Evolutionary conservation across 2,329 filamentous ascomycete species (phyloP).

Genomic region (Dothidotthia symphoricarpi): DNA sequence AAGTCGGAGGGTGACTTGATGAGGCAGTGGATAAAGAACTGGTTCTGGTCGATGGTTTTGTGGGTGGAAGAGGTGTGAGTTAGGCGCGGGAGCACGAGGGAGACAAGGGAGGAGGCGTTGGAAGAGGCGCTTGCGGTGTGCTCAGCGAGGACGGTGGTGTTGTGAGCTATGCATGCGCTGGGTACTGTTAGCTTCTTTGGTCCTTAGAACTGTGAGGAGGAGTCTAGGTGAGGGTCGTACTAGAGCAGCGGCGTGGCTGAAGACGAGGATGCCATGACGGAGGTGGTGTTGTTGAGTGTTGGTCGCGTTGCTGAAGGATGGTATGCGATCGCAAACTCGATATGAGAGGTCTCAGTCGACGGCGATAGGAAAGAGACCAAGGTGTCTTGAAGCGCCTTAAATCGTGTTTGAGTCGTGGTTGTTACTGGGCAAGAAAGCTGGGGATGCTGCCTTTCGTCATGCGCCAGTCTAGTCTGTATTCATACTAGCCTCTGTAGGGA

Average conservation of each 20-base stretch:
- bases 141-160: constrained; percentile 88
- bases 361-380: constrained; percentile 9
- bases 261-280: constrained; percentile 42
- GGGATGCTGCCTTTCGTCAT: constrained; percentile 14
- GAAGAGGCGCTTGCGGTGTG: constrained; percentile 84
- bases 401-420: neutral
- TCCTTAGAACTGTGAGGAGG: neutral
- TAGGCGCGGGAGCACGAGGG: constrained; percentile 94
- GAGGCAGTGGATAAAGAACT: constrained; percentile 94
- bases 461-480: too few species aligned
- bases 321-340: too few species aligned
- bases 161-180: constrained; percentile 91
- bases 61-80: constrained; percentile 76
- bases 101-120: constrained; percentile 81
- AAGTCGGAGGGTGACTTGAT: constrained; percentile 74
- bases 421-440: constrained; percentile 18
- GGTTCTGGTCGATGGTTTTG: constrained; percentile 89
- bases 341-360: constrained; percentile 1
- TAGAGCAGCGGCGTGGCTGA: constrained; percentile 43
- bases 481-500: constrained; percentile 7
- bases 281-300: constrained; percentile 3
- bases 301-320: constrained; percentile 1
- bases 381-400: constrained; percentile 1
- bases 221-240: constrained; percentile 26
- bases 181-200: constrained; percentile 11